These are phyloP conservation scores for Scedosporium boydii DNA, from an alignment of 2,329 filamentous ascomycete genomes.

Conservation along the genomic window DNA sequence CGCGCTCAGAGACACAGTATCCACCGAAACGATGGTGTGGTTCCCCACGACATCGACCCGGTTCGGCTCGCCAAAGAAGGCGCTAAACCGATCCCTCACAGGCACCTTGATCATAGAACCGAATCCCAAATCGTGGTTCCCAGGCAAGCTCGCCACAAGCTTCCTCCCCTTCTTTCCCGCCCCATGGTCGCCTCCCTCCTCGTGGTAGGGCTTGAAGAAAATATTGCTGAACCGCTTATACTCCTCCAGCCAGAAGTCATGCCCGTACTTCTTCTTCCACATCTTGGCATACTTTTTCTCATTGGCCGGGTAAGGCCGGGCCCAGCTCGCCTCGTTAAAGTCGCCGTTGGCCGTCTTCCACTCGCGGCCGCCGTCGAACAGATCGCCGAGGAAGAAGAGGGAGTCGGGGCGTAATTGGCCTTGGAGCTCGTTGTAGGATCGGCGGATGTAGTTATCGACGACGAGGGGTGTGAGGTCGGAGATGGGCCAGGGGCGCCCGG, in stretches of 20 bases:
- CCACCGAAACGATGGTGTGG: constrained; percentile 88
- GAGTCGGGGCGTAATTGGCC: constrained; percentile 71
- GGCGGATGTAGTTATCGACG: constrained; percentile 83
- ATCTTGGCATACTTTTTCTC: constrained; percentile 49
- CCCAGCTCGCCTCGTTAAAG: constrained; percentile 52
- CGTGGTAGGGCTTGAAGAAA: constrained; percentile 51
- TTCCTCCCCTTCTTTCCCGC: constrained; percentile 49
- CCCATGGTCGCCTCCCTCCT: constrained; percentile 37
- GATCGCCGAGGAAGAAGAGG: constrained; percentile 81
- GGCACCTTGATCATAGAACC: constrained; percentile 72
- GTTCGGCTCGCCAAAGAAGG: constrained; percentile 87
- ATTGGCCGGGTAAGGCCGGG: constrained; percentile 35
- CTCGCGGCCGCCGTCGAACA: constrained; percentile 93
- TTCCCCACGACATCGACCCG: constrained; percentile 86
- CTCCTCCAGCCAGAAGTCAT: constrained; percentile 78
- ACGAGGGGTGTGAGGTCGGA: constrained; percentile 46
- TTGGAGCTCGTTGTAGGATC: constrained; percentile 74
- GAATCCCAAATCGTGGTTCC: constrained; percentile 93
- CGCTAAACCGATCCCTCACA: constrained; percentile 73
- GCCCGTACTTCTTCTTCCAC: constrained; percentile 67
- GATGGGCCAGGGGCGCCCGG: constrained; percentile 59
- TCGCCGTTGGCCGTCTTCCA: constrained; percentile 66
- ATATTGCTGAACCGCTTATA: constrained; percentile 79
- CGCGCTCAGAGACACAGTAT: constrained; percentile 81
- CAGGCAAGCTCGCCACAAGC: constrained; percentile 76